Evolutionary conservation across 2,329 filamentous ascomycete species (phyloP).

Genomic region (Aschersonia sp.): DNA sequence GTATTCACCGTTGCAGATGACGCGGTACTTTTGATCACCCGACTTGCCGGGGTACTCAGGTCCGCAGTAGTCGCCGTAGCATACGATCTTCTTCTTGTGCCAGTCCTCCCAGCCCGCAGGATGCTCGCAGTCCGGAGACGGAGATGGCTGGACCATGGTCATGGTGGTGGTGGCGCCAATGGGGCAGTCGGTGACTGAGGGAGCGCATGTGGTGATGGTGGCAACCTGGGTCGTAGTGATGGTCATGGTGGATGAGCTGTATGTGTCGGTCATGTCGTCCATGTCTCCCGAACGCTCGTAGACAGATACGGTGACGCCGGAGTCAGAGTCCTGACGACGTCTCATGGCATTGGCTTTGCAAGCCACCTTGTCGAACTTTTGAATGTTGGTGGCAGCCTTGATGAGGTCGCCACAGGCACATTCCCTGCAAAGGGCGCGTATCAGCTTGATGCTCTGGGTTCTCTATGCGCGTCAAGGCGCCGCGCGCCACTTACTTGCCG

Average conservation of each 20-base stretch:
- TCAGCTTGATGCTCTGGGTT: neutral
- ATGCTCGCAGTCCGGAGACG: neutral
- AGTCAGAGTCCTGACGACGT: neutral
- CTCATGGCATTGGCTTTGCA: slow-evolving; percentile 9
- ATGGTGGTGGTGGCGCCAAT: slow-evolving; percentile 9
- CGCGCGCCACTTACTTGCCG: slow-evolving; percentile 8
- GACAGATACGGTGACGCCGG: slow-evolving; percentile 1
- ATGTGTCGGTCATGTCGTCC: neutral
- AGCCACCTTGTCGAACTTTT: slow-evolving; percentile 4
- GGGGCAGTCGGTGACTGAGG: slow-evolving; percentile 11
- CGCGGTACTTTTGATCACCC: slow-evolving; percentile 12
- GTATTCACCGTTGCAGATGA: slow-evolving; percentile 15
- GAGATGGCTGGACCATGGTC: slow-evolving; percentile 8
- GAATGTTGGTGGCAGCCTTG: slow-evolving; percentile 2
- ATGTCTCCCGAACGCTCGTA: neutral
- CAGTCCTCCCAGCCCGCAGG: slow-evolving; percentile 6
- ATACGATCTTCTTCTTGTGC: slow-evolving; percentile 19
- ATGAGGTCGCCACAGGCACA: slow-evolving; percentile 15
- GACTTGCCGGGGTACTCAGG: slow-evolving; percentile 14
- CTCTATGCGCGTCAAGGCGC: neutral
- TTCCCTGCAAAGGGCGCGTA: slow-evolving; percentile 6
- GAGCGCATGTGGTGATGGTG: slow-evolving; percentile 15
- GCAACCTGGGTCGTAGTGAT: slow-evolving; percentile 14
- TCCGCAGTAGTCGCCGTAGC: slow-evolving; percentile 18
- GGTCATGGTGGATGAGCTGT: slow-evolving; percentile 6